Evolutionary conservation across 1,284 basidiomycete species (phyloP).

Genomic region (Phellinidium pouzarii): DNA sequence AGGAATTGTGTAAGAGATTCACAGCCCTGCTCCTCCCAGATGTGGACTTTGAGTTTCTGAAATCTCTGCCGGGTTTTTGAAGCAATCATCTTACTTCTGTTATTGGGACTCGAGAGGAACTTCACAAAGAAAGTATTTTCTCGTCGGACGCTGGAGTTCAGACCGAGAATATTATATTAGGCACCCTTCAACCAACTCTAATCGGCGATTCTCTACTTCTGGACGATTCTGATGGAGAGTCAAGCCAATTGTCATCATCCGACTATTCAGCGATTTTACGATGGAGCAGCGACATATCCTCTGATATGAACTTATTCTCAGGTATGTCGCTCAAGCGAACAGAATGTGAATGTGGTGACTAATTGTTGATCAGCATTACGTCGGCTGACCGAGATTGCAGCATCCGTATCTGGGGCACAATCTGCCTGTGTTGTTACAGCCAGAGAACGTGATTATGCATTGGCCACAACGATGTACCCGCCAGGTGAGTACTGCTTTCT

Average conservation of each 20-base stretch:
- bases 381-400: constrained; percentile 61
- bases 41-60: not conserved
- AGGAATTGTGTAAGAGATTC: constrained; percentile 52
- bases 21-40: not conserved
- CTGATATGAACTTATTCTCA: constrained; percentile 60
- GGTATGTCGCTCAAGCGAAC: constrained; percentile 29
- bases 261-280: constrained; percentile 58
- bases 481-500: not conserved
- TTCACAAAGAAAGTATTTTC: constrained; percentile 48
- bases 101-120: constrained; percentile 37
- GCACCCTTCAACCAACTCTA: constrained; percentile 26
- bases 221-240: constrained; percentile 43
- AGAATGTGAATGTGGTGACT: constrained; percentile 15
- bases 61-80: not conserved
- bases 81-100: constrained; percentile 46
- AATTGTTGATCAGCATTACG: constrained; percentile 42
- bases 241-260: constrained; percentile 42
- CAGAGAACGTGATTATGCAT: constrained; percentile 60
- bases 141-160: constrained; percentile 56
- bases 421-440: constrained; percentile 62
- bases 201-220: constrained; percentile 30
- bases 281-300: constrained; percentile 67
- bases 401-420: constrained; percentile 59
- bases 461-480: constrained; percentile 51
- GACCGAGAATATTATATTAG: constrained; percentile 44